Evolutionary conservation across 2,329 filamentous ascomycete genomes (phyloP).

Genomic region (Fusarium transvaalense): DNA sequence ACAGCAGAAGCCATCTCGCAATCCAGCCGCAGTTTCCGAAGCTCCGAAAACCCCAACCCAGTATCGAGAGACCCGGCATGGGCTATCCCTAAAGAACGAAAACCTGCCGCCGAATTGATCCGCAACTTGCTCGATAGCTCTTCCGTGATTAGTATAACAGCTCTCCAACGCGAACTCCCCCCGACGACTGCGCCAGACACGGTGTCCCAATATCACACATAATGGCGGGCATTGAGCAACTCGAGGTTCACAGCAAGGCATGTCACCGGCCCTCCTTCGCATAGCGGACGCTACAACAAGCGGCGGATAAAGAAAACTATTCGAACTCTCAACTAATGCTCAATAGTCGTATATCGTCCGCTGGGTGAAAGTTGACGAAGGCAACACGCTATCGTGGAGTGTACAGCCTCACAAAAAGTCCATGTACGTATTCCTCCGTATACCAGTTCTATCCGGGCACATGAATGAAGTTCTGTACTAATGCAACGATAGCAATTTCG

Average conservation of each 20-base stretch:
- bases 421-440: slow-evolving; percentile 65
- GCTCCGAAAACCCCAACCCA: slow-evolving; percentile 20
- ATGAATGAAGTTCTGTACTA: slow-evolving; percentile 13
- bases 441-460: background rate
- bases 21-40: slow-evolving; percentile 33
- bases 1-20: slow-evolving; percentile 15
- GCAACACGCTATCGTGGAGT: slow-evolving; percentile 96
- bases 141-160: background rate
- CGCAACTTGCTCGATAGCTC: slow-evolving; percentile 22
- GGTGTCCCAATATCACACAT: slow-evolving; percentile 37
- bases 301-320: background rate
- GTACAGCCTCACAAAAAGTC: slow-evolving; percentile 98
- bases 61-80: slow-evolving; percentile 44
- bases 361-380: slow-evolving; percentile 92
- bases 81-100: slow-evolving; percentile 36
- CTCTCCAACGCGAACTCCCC: slow-evolving; percentile 21
- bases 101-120: slow-evolving; percentile 25
- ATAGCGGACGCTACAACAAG: background rate
- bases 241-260: slow-evolving; percentile 98
- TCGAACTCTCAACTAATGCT: slow-evolving; percentile 40
- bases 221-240: slow-evolving; percentile 96
- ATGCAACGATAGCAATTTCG: slow-evolving; percentile 78
- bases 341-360: slow-evolving; percentile 95
- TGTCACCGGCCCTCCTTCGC: slow-evolving; percentile 13
- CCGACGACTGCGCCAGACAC: slow-evolving; percentile 3